Conservation (phyloP, 257 asterid genomes). For the Solanum appendiculatum region DNA sequence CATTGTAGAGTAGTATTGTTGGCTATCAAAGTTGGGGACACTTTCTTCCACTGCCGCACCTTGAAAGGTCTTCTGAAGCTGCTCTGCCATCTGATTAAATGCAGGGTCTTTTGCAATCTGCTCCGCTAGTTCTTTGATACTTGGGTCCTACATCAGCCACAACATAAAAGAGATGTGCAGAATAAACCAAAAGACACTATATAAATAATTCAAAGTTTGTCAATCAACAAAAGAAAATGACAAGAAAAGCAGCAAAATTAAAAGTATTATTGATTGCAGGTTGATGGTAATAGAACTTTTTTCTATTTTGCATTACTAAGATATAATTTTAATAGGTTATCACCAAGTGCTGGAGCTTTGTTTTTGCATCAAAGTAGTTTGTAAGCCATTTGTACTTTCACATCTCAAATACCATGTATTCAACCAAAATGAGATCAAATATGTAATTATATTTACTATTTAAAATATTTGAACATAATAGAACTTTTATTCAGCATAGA, state of each 20-base stretch:
- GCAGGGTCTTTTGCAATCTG: constrained; percentile 93
- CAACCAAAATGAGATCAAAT: not conserved
- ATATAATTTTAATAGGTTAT: not conserved
- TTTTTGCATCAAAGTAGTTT: not conserved
- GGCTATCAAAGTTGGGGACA: constrained; percentile 79
- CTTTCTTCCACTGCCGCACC: constrained; percentile 61
- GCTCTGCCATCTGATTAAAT: constrained; percentile 95
- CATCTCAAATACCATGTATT: not conserved
- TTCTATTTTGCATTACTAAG: not conserved
- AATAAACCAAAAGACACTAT: not conserved
- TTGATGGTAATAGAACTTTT: not conserved
- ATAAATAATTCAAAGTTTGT: not conserved
- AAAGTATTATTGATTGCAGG: not conserved
- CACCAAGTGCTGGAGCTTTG: not conserved
- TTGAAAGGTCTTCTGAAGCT: constrained; percentile 90
- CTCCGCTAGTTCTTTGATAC: constrained; percentile 92
- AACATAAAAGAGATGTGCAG: not conserved
- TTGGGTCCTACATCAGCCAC: constrained; percentile 53
- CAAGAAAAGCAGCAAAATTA: not conserved
- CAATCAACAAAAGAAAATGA: not conserved
- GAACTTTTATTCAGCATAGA: not conserved
- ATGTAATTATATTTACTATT: not conserved
- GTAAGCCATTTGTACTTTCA: not conserved
- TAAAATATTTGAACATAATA: not conserved
- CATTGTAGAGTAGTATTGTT: constrained; percentile 77